Evolutionary conservation across 2,329 filamentous ascomycete species (phyloP), one percentile per base, ranked within the genome.

Genomic region (Trichophyton schoenleinii): DNA sequence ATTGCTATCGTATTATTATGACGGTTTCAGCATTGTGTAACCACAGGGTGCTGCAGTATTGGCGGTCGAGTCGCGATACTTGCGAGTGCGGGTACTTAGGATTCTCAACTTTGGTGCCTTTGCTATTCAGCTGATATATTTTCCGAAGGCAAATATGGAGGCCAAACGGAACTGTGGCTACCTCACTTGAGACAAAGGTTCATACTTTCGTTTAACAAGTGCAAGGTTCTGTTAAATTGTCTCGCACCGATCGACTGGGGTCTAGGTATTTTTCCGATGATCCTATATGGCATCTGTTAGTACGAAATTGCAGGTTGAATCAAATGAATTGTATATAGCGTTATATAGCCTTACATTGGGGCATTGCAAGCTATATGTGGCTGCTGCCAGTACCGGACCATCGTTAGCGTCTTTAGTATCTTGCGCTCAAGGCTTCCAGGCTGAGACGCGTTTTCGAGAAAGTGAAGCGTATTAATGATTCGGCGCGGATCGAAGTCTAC

Each of bases 181-280:
- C 9, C 9, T 55, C 52, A 55, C 20, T 55, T 55, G 20, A 80
- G 67, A 67, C 78, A 80, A 18, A 74, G 75, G 25, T 74, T 74
- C 66, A 79, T 67, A 64, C 75, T 79, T 64, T 79, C 76, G 65
- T 80, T 79, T 31, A 80, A 66, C 64, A 78, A 74, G 63, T 73
- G 71, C 57, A 79, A 65, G 3, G 77, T 78, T 58, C 72, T 69
- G 61, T 75, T 72, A 63, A 77, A 77, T 61, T 78, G 76, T n/a
- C 70, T 64, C 60, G 70, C 72, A 36, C 71, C 69, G 58, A 70
- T 69, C 58, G 68, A 68, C 31, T 72, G 72, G n/a, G 31, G 52
- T 36, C 31, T 34, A 28, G 31, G 25, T n/a, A 36, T 34, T 36
- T 9, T 55, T 34, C 31, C 52, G n/a, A n/a, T 25, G 7, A 36